These are phyloP conservation scores for Zygosaccharomyces pseudorouxii DNA, from an alignment of 805 yeast genomes.

Conservation along the genomic window DNA sequence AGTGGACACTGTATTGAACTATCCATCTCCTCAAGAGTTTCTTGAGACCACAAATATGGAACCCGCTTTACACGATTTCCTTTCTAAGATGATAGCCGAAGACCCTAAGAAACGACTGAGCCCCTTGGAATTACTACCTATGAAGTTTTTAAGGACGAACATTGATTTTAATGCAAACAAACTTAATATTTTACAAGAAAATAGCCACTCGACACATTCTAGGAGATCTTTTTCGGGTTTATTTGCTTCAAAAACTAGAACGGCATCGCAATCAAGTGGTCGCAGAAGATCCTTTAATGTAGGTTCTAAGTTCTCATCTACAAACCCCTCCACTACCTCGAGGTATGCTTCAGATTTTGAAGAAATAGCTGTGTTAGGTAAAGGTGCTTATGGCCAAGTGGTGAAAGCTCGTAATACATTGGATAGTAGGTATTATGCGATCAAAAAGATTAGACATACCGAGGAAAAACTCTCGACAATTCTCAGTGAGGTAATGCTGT, in stretches of 20 bases:
- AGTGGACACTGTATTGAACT: conserved; percentile 48
- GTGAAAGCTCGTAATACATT: conserved; percentile 92
- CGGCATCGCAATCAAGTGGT: conserved; percentile 26
- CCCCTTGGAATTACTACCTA: conserved; percentile 79
- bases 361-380: conserved; percentile 84
- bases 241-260: conserved; percentile 15
- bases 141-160: conserved; percentile 74
- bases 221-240: conserved; percentile 13
- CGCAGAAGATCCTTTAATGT: conserved; percentile 41
- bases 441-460: conserved; percentile 82
- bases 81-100: conserved; percentile 58
- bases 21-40: conserved; percentile 60
- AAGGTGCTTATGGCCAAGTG: conserved; percentile 97
- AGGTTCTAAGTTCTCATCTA: conserved; percentile 36
- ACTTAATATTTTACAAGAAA: conserved; percentile 22
- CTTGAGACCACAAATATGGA: conserved; percentile 46
- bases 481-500: conserved; percentile 83
- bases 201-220: conserved; percentile 4
- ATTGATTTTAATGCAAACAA: conserved; percentile 38
- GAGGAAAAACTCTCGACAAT: conserved; percentile 75
- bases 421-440: conserved; percentile 93
- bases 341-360: conserved; percentile 92
- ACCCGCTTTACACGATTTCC: conserved; percentile 59
- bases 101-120: conserved; percentile 70
- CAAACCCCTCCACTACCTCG: conserved; percentile 41